Conservation (phyloP, 1,284 basidiomycete species). For the Moesziomyces sp. region DNA sequence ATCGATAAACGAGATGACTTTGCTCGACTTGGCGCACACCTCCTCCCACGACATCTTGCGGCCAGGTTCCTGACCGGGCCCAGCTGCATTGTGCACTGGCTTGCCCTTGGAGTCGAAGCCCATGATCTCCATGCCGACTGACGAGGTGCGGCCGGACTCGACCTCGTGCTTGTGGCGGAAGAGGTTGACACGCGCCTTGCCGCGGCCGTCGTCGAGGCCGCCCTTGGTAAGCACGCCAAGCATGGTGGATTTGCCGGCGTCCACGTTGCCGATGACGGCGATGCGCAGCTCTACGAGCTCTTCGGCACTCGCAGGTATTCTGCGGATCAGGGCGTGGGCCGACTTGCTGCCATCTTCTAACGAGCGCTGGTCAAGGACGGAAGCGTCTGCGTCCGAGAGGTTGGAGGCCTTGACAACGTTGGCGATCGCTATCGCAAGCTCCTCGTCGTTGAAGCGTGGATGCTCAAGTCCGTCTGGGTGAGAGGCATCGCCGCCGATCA, state of each 20-base stretch:
- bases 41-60: slow-evolving; percentile 80
- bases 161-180: slow-evolving; percentile 98
- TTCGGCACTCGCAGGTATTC: slow-evolving; percentile 61
- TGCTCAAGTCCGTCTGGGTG: slow-evolving; percentile 5
- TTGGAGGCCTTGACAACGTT: slow-evolving; percentile 44
- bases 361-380: slow-evolving; percentile 35
- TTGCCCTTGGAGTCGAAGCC: slow-evolving; percentile 60
- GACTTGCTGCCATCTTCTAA: slow-evolving; percentile 22
- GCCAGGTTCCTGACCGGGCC: slow-evolving; percentile 39
- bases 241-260: slow-evolving; percentile 90
- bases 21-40: slow-evolving; percentile 88
- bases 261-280: slow-evolving; percentile 89
- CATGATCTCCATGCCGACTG: slow-evolving; percentile 91
- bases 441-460: slow-evolving; percentile 31
- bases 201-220: slow-evolving; percentile 91
- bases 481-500: slow-evolving; percentile 25
- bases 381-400: slow-evolving; percentile 46
- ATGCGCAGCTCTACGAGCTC: slow-evolving; percentile 81
- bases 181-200: slow-evolving; percentile 87
- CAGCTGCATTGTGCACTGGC: slow-evolving; percentile 45
- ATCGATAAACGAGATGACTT: slow-evolving; percentile 89
- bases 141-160: slow-evolving; percentile 92
- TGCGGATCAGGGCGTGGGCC: slow-evolving; percentile 48
- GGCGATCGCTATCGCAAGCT: slow-evolving; percentile 40
- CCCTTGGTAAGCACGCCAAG: slow-evolving; percentile 82